Evolutionary conservation across 2,329 filamentous ascomycete genomes (phyloP).

Genomic region (Talaromyces funiculosus): DNA sequence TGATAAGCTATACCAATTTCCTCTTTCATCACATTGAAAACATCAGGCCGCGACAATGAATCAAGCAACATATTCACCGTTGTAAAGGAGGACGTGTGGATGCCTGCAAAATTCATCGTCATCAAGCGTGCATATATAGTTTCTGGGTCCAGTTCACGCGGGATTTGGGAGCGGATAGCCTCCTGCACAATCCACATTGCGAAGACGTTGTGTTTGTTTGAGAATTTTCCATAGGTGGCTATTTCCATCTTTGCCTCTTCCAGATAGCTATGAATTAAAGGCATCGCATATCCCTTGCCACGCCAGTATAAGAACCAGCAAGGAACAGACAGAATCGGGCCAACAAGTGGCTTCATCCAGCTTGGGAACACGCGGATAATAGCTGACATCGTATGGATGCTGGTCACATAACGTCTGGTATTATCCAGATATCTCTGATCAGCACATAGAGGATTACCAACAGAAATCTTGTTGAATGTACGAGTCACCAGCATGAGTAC

Average conservation of each 20-base stretch:
- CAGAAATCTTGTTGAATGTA: background rate
- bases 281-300: background rate
- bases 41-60: background rate
- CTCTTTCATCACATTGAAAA: background rate
- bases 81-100: background rate
- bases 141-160: background rate
- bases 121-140: slow-evolving; percentile 2
- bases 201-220: background rate
- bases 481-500: background rate
- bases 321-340: background rate
- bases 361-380: background rate
- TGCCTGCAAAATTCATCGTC: background rate
- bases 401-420: background rate
- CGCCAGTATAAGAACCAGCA: background rate
- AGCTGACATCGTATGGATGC: background rate
- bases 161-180: background rate
- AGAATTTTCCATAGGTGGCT: background rate
- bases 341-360: background rate
- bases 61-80: background rate
- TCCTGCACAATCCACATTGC: slow-evolving; percentile 4
- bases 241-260: background rate
- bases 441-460: background rate
- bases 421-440: background rate
- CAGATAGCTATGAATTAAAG: background rate
- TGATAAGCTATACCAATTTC: background rate